phyloP scores from a whole-genome alignment of 1,284 basidiomycete genomes.

The Lignosus rhinocerotis region DNA sequence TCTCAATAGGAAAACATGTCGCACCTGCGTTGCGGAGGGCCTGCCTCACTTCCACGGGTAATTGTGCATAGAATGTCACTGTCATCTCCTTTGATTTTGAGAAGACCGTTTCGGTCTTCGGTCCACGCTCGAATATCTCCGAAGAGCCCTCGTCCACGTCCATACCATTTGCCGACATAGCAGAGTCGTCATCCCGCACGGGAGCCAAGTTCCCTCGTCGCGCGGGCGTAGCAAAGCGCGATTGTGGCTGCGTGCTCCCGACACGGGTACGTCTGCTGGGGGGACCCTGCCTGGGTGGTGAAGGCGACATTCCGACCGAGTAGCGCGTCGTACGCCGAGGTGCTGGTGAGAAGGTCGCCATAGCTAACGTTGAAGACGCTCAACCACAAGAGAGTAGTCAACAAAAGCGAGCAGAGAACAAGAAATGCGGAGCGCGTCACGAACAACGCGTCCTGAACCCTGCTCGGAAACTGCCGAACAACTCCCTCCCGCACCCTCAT shows the following conservation, averaged over 20 bases:
- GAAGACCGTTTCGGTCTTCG: constrained; percentile 54
- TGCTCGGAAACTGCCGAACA: constrained; percentile 21
- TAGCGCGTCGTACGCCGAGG: constrained; percentile 32
- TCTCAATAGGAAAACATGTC: constrained; percentile 17
- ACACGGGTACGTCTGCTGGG: constrained; percentile 22
- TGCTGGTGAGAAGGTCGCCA: constrained; percentile 34
- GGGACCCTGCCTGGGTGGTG: constrained; percentile 20
- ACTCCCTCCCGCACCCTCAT: constrained; percentile 12
- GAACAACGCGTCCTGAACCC: constrained; percentile 20
- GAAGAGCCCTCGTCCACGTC: constrained; percentile 57
- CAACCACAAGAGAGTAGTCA: constrained; percentile 5
- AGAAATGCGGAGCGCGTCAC: constrained; percentile 15
- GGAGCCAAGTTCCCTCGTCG: constrained; percentile 15
- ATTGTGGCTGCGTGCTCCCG: constrained; percentile 29
- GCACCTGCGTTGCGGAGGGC: constrained; percentile 66
- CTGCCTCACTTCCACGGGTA: constrained; percentile 75
- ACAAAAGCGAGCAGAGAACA: constrained; percentile 1
- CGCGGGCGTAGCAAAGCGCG: constrained; percentile 34
- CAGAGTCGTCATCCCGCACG: constrained; percentile 38
- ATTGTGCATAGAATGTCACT: constrained; percentile 66
- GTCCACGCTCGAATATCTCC: constrained; percentile 32
- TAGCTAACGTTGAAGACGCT: constrained; percentile 17
- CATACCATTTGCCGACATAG: constrained; percentile 48
- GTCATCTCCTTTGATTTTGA: constrained; percentile 72
- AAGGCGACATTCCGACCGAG: constrained; percentile 27